Conservation (phyloP, 805 yeast genomes). For the Metschnikowia corniflorae region DNA sequence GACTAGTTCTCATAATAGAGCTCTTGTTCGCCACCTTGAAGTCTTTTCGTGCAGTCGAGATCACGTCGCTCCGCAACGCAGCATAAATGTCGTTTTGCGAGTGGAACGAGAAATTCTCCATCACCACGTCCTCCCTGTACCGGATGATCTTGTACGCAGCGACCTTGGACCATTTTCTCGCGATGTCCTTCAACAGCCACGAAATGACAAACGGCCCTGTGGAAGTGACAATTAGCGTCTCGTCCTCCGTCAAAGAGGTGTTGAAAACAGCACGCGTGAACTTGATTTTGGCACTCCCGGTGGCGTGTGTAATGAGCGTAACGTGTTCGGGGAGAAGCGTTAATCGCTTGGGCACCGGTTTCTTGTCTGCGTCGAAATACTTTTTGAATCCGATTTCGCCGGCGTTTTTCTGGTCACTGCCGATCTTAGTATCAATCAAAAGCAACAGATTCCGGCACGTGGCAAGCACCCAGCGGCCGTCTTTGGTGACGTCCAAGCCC, state of each 20-base stretch:
- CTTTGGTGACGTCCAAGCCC: constrained; percentile 68
- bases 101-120: constrained; percentile 76
- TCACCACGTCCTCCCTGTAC: constrained; percentile 59
- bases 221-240: constrained; percentile 70
- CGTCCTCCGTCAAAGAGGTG: constrained; percentile 59
- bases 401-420: constrained; percentile 52
- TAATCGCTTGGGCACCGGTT: constrained; percentile 68
- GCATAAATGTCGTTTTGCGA: constrained; percentile 67
- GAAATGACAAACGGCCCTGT: constrained; percentile 79
- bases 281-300: constrained; percentile 26
- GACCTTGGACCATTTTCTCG: constrained; percentile 44
- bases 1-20: constrained; percentile 3
- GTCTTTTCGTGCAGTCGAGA: constrained; percentile 58
- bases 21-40: constrained; percentile 43
- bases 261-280: constrained; percentile 80
- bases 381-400: constrained; percentile 62
- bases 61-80: constrained; percentile 73
- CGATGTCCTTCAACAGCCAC: constrained; percentile 67
- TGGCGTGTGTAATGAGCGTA: constrained; percentile 26
- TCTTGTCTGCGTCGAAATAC: constrained; percentile 58
- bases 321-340: constrained; percentile 69
- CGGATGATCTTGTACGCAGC: constrained; percentile 60
- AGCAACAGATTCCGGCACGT: constrained; percentile 73
- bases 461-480: constrained; percentile 78
- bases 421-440: constrained; percentile 62